Conservation (phyloP, 2,329 filamentous ascomycete species). For the Alternaria hordeiaustralica region DNA sequence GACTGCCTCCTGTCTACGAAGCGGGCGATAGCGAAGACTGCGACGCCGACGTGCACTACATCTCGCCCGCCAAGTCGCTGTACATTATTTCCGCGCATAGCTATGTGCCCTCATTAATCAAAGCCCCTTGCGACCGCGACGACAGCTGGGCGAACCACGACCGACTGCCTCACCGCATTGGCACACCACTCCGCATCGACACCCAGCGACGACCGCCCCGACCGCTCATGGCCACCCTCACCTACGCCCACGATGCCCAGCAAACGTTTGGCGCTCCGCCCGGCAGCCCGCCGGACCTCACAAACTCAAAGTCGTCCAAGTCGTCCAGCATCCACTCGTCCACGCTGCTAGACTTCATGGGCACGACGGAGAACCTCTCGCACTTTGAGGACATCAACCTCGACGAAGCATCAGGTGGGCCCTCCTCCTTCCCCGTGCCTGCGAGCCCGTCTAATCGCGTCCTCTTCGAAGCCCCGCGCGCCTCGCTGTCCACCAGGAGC, state of each 20-base stretch:
- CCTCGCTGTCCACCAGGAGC: constrained; percentile 24
- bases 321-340: constrained; percentile 87
- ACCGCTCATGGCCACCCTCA: constrained; percentile 47
- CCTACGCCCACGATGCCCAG: constrained; percentile 33
- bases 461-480: constrained; percentile 38
- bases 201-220: constrained; percentile 33
- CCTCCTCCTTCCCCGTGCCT: constrained; percentile 54
- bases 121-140: constrained; percentile 32
- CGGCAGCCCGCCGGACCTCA: constrained; percentile 78
- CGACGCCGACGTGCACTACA: constrained; percentile 25
- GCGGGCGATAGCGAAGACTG: constrained; percentile 9
- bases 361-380: constrained; percentile 68
- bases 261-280: constrained; percentile 56
- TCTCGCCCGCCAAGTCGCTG: constrained; percentile 31
- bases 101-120: constrained; percentile 44
- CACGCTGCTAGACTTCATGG: constrained; percentile 68
- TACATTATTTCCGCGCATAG: constrained; percentile 47
- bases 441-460: constrained; percentile 36
- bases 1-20: constrained; percentile 18
- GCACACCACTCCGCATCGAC: constrained; percentile 19
- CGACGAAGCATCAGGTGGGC: constrained; percentile 61
- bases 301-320: constrained; percentile 86
- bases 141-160: constrained; percentile 27
- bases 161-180: constrained; percentile 32
- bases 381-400: constrained; percentile 95